phyloP scores from a whole-genome alignment of 257 asterid genomes.

The Solanum chilense region DNA sequence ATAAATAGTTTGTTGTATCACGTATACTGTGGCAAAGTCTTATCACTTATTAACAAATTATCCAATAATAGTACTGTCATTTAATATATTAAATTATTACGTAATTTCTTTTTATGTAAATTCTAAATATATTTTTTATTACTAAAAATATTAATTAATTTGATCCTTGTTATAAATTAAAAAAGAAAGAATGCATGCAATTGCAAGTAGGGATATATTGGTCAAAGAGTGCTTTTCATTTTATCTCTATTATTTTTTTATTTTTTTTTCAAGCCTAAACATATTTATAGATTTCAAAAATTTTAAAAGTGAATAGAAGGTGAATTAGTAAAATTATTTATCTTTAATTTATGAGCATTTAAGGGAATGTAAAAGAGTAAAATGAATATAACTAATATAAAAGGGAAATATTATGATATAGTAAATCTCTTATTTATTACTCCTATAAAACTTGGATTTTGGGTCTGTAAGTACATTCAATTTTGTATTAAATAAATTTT shows the following conservation, averaged over 20 bases:
- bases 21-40: neutral
- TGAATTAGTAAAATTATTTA: too few species aligned
- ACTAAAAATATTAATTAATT: neutral
- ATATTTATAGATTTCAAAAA: too few species aligned
- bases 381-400: too few species aligned
- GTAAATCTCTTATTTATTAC: neutral
- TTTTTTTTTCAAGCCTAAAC: too few species aligned
- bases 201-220: neutral
- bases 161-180: neutral
- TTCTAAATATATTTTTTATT: neutral
- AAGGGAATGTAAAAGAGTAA: too few species aligned
- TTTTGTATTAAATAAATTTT: neutral
- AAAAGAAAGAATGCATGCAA: neutral
- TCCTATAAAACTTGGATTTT: neutral
- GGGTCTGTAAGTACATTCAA: neutral
- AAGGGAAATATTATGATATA: too few species aligned
- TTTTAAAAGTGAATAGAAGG: too few species aligned
- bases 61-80: too few species aligned
- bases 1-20: neutral
- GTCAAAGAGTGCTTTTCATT: neutral
- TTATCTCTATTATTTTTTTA: too few species aligned
- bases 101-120: neutral
- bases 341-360: too few species aligned
- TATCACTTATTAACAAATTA: neutral
- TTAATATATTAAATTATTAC: too few species aligned